Evolutionary conservation across 1,284 basidiomycete species (phyloP), one percentile per base, ranked within the genome.

Genomic region (Veloboletus limbatus): DNA sequence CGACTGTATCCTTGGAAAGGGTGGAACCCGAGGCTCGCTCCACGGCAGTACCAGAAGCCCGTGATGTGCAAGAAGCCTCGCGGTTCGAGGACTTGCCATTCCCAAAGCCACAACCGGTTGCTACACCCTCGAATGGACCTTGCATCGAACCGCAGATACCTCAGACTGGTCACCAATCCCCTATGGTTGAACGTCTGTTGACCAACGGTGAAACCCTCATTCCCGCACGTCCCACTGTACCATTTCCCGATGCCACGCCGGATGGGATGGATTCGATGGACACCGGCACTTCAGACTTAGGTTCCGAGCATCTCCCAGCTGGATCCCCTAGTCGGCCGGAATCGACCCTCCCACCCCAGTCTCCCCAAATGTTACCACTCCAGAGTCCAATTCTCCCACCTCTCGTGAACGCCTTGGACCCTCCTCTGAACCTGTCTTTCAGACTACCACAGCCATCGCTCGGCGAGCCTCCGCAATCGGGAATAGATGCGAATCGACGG

Each of bases 371-470:
- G n/a, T 28, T 48, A 5, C 35, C 11, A 5, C 34, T 54, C 20
- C 35, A 5, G 16, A 34, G 26, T 14, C 52, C 47, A 13, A 10
- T 41, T 21, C 55, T 64, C 3, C 49, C 59, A 7, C 48, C 49
- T 16, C 45, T 40, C 11, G 52, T 54, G 22, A 39, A 28, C 10
- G 26, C 47, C 26, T 41, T 50, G 34, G 43, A 56, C 3, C 60
- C 58, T 10, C 46, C 49, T 37, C 30, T 65, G n/a, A 30, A 55
- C 30, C 26, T 62, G 17, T 24, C 49, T 3, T 64, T 63, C 37
- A 40, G 36, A 36, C 31, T 60, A 13, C 10, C 46, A 2, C 45
- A n/a, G 17, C 28, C 9, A 26, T 11, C 33, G 1, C 17, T 21
- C 35, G 8, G 2, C 22, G 43, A 41, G 3, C 13, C 14, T 4